Evolutionary conservation across 106 monocot species (phyloP), one percentile per base, ranked within the genome.

Genomic region (Acorus calamus): DNA sequence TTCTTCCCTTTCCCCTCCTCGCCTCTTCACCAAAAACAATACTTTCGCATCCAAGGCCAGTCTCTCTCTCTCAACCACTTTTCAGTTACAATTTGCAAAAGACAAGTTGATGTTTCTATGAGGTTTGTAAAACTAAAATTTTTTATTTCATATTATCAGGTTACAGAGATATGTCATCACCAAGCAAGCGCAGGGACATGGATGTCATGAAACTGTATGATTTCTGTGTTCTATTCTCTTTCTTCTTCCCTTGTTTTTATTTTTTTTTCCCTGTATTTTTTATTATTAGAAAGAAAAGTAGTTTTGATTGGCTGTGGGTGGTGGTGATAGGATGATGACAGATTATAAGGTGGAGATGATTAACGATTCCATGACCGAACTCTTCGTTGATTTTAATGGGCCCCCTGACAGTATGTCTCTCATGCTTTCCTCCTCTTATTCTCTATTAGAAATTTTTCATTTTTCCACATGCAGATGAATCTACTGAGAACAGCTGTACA

Each of bases 201-300:
- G 69, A 61, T 60, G 60, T 69, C 50, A 69, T 69, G 60, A 61
- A 69, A 46, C 60, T 69, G 69, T 69, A 61, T 28, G 4, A 43
- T 41, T 9, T n/a, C 28, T 42, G 2, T 47, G 2, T 62, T 65
- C 65, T 4, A 53, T 3, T n/a, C 0, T 14, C 6, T 14, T 3
- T 44, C 65, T 42, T 41, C 13, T n/a, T 3, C 3, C 13, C 2
- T 61, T 46, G 61, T 47, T 11, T 42, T n/a, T n/a, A n/a, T n/a
- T n/a, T 60, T 5, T 6, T 60, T 46, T 42, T 6, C 11, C 7
- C 6, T 28, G 0, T 45, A 7, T 5, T 51, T 7, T 51, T 7
- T 51, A 7, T 51, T 51, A 5, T 51, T 9, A 51, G 5, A 5
- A 51, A 9, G 5, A 7, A 5, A 51, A 51, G 51, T 7, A 2